A percentile compares a stretch with the other conserved stretches of the same genome.
Conservation (phyloP, 371 early-diverging fungal genomes). For the Circinella umbellata region DNA sequence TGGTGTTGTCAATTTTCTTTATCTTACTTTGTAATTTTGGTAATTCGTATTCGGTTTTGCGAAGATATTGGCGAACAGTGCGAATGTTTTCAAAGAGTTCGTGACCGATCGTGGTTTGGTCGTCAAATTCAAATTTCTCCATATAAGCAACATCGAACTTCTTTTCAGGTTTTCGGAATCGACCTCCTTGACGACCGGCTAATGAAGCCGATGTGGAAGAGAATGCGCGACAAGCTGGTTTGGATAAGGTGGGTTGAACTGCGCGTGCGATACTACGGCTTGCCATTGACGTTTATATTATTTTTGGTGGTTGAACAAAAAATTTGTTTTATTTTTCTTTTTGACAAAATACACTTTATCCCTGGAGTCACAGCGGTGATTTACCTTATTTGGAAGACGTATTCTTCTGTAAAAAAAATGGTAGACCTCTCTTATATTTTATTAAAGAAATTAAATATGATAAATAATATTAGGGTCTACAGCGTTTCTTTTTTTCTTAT, state of each 20-base stretch:
- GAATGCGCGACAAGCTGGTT: conserved; percentile 23
- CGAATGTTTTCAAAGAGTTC: conserved; percentile 60
- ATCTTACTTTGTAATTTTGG: conserved; percentile 64
- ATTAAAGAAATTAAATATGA: neutral
- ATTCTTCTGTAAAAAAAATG: neutral
- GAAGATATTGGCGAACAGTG: conserved; percentile 66
- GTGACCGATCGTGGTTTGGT: conserved; percentile 64
- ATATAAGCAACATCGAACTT: conserved; percentile 57
- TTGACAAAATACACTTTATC: conserved; percentile 1
- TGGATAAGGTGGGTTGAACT: conserved; percentile 5
- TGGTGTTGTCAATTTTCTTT: too few relatives aligned
- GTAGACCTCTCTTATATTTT: neutral
- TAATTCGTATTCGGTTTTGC: conserved; percentile 67
- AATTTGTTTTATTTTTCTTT: neutral
- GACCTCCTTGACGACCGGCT: conserved; percentile 43
- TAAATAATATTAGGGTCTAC: too few relatives aligned
- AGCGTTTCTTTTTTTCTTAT: neutral
- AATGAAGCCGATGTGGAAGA: conserved; percentile 32
- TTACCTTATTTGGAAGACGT: neutral
- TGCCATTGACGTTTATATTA: conserved; percentile 5
- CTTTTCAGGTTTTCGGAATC: conserved; percentile 47
- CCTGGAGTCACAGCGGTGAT: conserved; percentile 2
- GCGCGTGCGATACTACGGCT: conserved; percentile 9
- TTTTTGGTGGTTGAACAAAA: neutral
- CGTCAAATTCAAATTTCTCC: conserved; percentile 64